Evolutionary conservation across 2,329 filamentous ascomycete genomes (phyloP).

Genomic region (Trichoderma brevicompactum): DNA sequence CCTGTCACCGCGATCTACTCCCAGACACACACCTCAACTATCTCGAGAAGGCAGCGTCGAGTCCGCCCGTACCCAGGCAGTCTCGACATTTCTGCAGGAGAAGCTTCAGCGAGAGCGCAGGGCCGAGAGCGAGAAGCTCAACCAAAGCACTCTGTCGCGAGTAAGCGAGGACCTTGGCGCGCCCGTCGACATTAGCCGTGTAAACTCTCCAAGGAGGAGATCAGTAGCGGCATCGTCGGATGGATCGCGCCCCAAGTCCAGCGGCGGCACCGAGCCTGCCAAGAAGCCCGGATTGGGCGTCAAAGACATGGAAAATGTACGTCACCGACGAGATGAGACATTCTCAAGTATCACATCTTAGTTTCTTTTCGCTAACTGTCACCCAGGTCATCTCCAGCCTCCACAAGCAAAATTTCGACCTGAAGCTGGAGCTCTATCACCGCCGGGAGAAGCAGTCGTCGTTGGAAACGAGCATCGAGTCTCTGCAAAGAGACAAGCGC

Average conservation of each 20-base stretch:
- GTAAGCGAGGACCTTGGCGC: conserved; percentile 46
- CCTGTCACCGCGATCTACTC: conserved; percentile 44
- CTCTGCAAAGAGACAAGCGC: conserved; percentile 57
- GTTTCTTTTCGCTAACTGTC: conserved; percentile 6
- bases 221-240: conserved; percentile 39
- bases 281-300: conserved; percentile 62
- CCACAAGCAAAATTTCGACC: conserved; percentile 77
- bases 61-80: conserved; percentile 44
- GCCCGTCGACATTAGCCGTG: conserved; percentile 45
- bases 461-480: conserved; percentile 62
- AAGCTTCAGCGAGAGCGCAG: conserved; percentile 57
- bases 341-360: neutral
- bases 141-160: conserved; percentile 40
- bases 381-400: conserved; percentile 65
- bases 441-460: conserved; percentile 65
- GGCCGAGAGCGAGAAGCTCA: conserved; percentile 51
- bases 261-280: conserved; percentile 44
- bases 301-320: conserved; percentile 70
- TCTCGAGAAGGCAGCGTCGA: conserved; percentile 51
- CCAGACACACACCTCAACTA: conserved; percentile 48
- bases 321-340: conserved; percentile 29
- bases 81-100: conserved; percentile 60
- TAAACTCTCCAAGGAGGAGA: conserved; percentile 48
- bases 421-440: conserved; percentile 74
- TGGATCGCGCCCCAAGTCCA: conserved; percentile 49